phyloP scores from a whole-genome alignment of 2,329 filamentous ascomycete species.

The Venturia carpophila region DNA sequence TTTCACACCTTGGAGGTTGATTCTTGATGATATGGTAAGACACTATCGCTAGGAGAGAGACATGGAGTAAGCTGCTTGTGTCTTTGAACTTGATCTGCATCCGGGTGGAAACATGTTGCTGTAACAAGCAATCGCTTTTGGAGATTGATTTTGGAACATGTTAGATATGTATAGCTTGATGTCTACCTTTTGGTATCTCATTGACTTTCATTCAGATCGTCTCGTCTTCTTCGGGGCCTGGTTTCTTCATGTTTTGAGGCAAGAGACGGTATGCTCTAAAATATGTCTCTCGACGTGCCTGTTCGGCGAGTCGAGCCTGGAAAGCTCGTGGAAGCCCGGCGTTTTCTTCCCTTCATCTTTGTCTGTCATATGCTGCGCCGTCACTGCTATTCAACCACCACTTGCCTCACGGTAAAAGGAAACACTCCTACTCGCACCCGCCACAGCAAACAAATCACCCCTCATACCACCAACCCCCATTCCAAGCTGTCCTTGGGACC shows the following conservation, averaged over 20 bases:
- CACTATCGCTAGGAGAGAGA: too few species aligned
- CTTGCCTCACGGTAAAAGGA: conserved; percentile 35
- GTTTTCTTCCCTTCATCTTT: neutral
- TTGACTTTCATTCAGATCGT: neutral
- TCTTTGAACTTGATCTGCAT: too few species aligned
- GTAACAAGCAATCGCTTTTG: too few species aligned
- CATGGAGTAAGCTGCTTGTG: too few species aligned
- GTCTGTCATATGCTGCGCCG: neutral
- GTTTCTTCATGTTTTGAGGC: neutral
- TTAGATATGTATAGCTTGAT: too few species aligned
- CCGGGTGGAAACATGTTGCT: too few species aligned
- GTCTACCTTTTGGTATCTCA: too few species aligned
- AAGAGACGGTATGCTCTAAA: neutral
- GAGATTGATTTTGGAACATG: too few species aligned
- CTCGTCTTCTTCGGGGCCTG: neutral
- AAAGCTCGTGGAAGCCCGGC: neutral
- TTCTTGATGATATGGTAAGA: too few species aligned
- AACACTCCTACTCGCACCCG: conserved; percentile 31
- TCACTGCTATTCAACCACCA: conserved; percentile 21
- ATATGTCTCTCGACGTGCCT: neutral
- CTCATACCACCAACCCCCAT: conserved; percentile 19
- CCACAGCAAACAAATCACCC: conserved; percentile 35
- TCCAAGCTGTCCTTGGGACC: conserved; percentile 27
- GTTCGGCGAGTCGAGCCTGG: neutral
- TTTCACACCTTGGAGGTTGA: too few species aligned